Percentiles rank a stretch among this genome's conserved stretches.
Evolutionary conservation across 2,329 filamentous ascomycete genomes (phyloP).

Genomic region (Gyromitra esculenta): DNA sequence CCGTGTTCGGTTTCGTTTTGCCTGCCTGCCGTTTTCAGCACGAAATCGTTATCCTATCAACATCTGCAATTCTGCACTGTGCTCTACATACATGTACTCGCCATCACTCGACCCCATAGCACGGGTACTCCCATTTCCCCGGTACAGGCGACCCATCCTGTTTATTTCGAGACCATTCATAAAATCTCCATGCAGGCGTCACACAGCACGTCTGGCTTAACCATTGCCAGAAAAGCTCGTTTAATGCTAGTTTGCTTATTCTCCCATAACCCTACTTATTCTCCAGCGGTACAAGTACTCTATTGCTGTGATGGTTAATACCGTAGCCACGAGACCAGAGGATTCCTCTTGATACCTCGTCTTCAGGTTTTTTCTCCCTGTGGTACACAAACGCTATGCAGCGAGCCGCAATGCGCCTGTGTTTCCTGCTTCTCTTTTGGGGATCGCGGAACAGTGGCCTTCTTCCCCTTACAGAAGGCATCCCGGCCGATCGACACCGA

Average conservation of each 20-base stretch:
- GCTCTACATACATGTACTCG: not conserved
- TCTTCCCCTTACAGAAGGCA: constrained; percentile 39
- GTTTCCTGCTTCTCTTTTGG: constrained; percentile 41
- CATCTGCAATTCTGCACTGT: not conserved
- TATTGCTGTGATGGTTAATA: not conserved
- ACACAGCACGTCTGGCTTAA: not conserved
- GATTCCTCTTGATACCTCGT: not conserved
- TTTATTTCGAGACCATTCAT: constrained; percentile 4
- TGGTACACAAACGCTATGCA: not conserved
- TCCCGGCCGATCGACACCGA: constrained; percentile 24
- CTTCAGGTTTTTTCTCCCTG: not conserved
- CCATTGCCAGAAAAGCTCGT: not conserved
- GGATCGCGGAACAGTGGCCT: constrained; percentile 10
- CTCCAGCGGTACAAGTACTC: not conserved
- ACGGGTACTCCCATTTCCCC: not conserved
- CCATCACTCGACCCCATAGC: not conserved
- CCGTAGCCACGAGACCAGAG: constrained; percentile 19
- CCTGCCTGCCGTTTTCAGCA: not conserved
- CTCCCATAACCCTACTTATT: constrained; percentile 11
- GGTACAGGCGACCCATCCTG: constrained; percentile 2
- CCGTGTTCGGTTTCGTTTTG: not conserved
- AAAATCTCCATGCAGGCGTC: not conserved
- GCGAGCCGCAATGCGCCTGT: constrained; percentile 25
- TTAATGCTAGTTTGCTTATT: not conserved
- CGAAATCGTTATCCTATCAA: not conserved